Conservation (phyloP, 2,329 filamentous ascomycete genomes). For the Colletotrichum lentis region DNA sequence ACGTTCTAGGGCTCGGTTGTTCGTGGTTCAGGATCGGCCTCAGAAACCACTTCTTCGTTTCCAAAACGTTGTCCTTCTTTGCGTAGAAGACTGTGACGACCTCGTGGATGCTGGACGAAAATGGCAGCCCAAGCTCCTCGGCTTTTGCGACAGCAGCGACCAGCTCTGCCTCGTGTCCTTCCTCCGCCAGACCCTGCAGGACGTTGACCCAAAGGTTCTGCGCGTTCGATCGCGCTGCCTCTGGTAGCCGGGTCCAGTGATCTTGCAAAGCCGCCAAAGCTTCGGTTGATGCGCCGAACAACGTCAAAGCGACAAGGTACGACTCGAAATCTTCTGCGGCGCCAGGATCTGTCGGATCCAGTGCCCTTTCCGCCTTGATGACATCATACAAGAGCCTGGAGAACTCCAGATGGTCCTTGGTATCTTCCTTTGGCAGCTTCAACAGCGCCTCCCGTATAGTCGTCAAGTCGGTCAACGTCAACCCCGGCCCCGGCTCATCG, state of each 20-base stretch:
- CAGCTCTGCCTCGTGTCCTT: conserved; percentile 67
- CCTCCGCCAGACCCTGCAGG: conserved; percentile 67
- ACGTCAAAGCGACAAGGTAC: conserved; percentile 61
- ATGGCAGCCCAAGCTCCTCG: conserved; percentile 55
- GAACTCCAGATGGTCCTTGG: conserved; percentile 57
- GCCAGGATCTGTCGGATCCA: conserved; percentile 29
- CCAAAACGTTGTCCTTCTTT: conserved; percentile 61
- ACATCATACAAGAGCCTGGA: conserved; percentile 54
- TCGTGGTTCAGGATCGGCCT: conserved; percentile 56
- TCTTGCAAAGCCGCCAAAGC: conserved; percentile 50
- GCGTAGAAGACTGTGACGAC: conserved; percentile 71
- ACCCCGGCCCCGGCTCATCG: conserved; percentile 44
- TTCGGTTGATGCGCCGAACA: conserved; percentile 63
- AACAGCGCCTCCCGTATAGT: conserved; percentile 56
- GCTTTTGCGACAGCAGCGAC: conserved; percentile 63
- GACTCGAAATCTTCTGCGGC: conserved; percentile 49
- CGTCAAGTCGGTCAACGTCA: conserved; percentile 53
- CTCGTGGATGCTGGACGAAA: conserved; percentile 57
- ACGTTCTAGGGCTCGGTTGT: conserved; percentile 56
- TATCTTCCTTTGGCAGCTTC: conserved; percentile 53
- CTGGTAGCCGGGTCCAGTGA: conserved; percentile 44
- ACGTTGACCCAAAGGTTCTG: conserved; percentile 59
- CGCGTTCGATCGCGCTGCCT: conserved; percentile 36
- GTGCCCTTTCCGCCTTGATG: conserved; percentile 37
- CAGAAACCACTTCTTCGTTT: conserved; percentile 73